Evolutionary conservation across 2,329 filamentous ascomycete species (phyloP), one percentile per base, ranked within the genome.

Genomic region (Neofusicoccum umdonicola): DNA sequence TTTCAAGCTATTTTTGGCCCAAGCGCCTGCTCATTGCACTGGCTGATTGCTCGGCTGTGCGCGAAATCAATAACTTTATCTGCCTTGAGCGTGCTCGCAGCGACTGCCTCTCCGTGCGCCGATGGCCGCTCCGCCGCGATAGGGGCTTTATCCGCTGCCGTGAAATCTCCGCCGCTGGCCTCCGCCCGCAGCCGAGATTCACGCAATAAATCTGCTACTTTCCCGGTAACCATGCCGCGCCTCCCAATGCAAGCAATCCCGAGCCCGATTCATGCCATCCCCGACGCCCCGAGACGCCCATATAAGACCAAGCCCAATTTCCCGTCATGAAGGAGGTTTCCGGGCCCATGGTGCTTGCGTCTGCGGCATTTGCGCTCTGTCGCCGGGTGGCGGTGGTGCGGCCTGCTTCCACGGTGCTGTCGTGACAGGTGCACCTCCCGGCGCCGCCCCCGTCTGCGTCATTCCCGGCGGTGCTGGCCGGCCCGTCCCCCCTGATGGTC

Each of bases 261-360:
- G 56, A 60, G 56, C 42, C 54, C 56, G 56, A 60, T 37, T 60
- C 56, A 45, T 47, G 56, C 12, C 41, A 48, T 37, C n/a, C 41
- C 56, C 56, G 56, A 60, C 27, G 15, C 56, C 56, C 56, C 56
- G 56, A 60, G 22, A 9, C 27, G 42, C 27, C 8, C 56, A 60
- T 60, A 47, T 48, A 60, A 60, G 15, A 57, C 13, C 19, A 17
- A 17, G 19, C 7, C 31, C 56, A 60, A 60, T 60, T 60, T 62
- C 56, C 44, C 56, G 12, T 65, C 56, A 60, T 45, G 52, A 50
- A 35, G 50, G 39, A 42, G 56, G 42, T 66, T 66, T 63, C 13
- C 65, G 51, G 8, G 65, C 65, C 52, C 65, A 66, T 12, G 65
- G 65, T 45, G 62, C 62, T 45, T 64, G 60, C 41, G 64, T 63